Conservation (phyloP, 257 asterid genomes). For the Cruciata laevipes region DNA sequence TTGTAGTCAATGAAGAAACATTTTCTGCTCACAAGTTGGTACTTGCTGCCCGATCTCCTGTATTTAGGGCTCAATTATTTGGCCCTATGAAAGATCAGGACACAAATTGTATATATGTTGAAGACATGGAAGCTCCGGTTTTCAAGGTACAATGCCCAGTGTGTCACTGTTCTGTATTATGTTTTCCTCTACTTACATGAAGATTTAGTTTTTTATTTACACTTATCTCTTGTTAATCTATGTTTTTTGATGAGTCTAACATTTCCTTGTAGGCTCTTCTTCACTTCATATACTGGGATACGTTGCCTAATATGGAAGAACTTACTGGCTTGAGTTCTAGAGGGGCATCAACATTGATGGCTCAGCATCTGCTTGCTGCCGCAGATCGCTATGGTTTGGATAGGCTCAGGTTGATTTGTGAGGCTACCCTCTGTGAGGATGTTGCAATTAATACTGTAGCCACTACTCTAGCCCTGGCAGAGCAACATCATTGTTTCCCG, state of each 20-base stretch:
- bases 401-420: conserved; percentile 85
- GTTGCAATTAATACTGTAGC: conserved; percentile 96
- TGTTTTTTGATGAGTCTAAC: not conserved
- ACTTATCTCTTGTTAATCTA: not conserved
- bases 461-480: conserved; percentile 91
- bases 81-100: conserved; percentile 96
- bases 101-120: conserved; percentile 51
- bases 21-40: conserved; percentile 85
- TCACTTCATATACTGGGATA: conserved; percentile 87
- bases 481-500: conserved; percentile 93
- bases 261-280: conserved; percentile 51
- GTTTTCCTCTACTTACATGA: no score
- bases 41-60: conserved; percentile 96
- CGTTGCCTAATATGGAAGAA: conserved; percentile 78
- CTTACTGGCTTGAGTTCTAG: conserved; percentile 74
- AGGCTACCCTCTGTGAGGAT: conserved; percentile 66
- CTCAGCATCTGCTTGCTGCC: conserved; percentile 95
- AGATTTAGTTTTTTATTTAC: not conserved
- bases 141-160: conserved; percentile 52
- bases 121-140: conserved; percentile 82
- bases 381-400: conserved; percentile 91
- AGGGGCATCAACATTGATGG: conserved; percentile 90
- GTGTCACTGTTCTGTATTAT: not conserved
- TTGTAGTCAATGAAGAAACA: conserved; percentile 65
- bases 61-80: conserved; percentile 82